phyloP scores from a whole-genome alignment of 148 eudicot genomes.

The Nyssa sinensis region DNA sequence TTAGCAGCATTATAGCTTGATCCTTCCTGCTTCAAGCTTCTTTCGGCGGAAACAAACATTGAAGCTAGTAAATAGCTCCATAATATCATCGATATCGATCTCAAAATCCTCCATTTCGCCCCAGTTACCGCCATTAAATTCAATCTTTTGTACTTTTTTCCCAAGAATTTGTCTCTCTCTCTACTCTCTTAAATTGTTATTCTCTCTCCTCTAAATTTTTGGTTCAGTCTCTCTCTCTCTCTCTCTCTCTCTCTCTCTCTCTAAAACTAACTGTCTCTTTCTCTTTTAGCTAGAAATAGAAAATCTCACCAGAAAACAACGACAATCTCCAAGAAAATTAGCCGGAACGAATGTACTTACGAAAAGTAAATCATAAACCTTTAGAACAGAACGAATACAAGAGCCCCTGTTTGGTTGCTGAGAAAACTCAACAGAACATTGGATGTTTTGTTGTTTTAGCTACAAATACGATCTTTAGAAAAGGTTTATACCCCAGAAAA shows the following conservation, averaged over 20 bases:
- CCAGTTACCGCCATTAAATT: constrained; percentile 17
- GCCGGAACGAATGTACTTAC: not conserved
- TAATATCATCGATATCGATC: constrained; percentile 33
- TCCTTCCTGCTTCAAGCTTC: constrained; percentile 32
- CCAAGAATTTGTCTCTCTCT: not conserved
- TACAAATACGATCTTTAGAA: too few relatives aligned
- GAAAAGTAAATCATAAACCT: too few relatives aligned
- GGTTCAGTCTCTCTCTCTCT: too few relatives aligned
- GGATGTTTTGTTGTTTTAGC: not conserved
- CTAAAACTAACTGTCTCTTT: too few relatives aligned
- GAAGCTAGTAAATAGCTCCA: constrained; percentile 51
- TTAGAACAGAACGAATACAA: not conserved
- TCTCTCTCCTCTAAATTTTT: too few relatives aligned
- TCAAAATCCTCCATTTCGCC: constrained; percentile 40
- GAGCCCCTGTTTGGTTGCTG: not conserved
- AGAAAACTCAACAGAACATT: not conserved
- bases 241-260: not conserved
- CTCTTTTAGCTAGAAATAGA: not conserved
- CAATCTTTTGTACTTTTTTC: not conserved
- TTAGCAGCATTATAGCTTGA: not conserved
- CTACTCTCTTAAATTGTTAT: not conserved
- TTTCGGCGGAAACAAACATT: constrained; percentile 66
- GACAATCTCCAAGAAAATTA: not conserved
- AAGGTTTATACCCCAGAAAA: not conserved
- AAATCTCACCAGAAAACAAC: not conserved